Evolutionary conservation across 129 eudicot genomes (phyloP), one percentile per base, ranked within the genome.

Genomic region (Centaurea solstitialis): DNA sequence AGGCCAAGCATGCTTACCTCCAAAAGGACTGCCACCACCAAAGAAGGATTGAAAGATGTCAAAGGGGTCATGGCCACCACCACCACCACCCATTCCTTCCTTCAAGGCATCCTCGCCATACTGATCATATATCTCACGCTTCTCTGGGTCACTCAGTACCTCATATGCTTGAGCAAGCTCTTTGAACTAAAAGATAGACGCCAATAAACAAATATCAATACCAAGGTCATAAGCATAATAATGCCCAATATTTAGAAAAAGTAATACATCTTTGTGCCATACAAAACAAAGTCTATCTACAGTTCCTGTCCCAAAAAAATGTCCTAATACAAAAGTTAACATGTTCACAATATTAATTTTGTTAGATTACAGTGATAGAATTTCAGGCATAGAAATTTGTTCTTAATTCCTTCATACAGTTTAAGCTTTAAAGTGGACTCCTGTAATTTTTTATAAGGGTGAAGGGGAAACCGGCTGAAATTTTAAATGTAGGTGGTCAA

Each of bases 41-140:
- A 94, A 94, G 93, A 94, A 94, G 9, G 93, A 90, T 26, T 73
- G 80, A 89, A 94, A 94, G 87, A 94, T 91, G 87, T 94, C 98
- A 70, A 94, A 94, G 53, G 97, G 98, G 81, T 94, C 95, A 65
- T 94, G 90, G 76, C 83, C 87, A 7, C 92, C 93, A 5, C 89
- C 91, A 28, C 89, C 88, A 24, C 93, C 93, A 0, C 94, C 97
- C 97, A 93, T 93, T 85, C 98, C 98, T 85, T 93, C 97, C 85
- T 93, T 93, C 22, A 93, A 91, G 6, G 94, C 97, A 79, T 93
- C 98, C 72, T 93, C 98, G 66, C 98, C 98, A 70, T 91, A 91
- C 83, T 93, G 91, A 79, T 93, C 98, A 72, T 93, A 91, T 66
- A 93, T 91, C 76, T 91, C 93, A 33, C 97, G 93, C 83, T 93